Evolutionary conservation across 805 yeast species (phyloP), one percentile per base, ranked within the genome.

Genomic region (Candida andamanensis): DNA sequence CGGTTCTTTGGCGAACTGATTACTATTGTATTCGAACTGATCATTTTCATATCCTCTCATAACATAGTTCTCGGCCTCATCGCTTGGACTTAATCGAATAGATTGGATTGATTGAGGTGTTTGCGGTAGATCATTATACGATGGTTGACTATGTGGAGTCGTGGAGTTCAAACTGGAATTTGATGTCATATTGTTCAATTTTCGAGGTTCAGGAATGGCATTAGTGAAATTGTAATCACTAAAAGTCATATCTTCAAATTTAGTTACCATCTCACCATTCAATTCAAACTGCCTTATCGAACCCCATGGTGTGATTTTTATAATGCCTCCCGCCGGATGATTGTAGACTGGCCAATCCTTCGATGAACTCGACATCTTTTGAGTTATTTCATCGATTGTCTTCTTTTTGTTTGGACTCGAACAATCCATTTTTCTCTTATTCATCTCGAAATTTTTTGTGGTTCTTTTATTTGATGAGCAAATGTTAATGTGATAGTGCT

Each of bases 231-330:
- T 37, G 34, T 50, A 49, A 29, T 56, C 60, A 20, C 40, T 50
- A 33, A 56, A 56, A 12, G 45, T 34, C 39, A 43, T 49, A 44
- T 72, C 69, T 47, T 76, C 80, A 35, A 76, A 67, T 25, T 63
- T 59, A 30, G 74, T 64, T 18, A 68, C 59, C 36, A 56, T 48
- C 29, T 69, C 66, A 32, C 76, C 76, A 28, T 63, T 63, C 19
- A 58, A 61, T 17, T 59, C 61, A 43, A 48, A 60, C 39, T 64
- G 69, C 40, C 81, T 56, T 24, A 76, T 56, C 29, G 75, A 72
- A n/a, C 82, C 82, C 58, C 78, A 67, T 15, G 82, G 81, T 1
- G 81, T 75, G 35, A 76, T 70, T 48, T 75, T 77, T 28, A 76
- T 70, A 18, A 61, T 62, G 0, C 82, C 82, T 7, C 82, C 82